These are phyloP conservation scores for Rhipidocladum racemiflorum DNA, from an alignment of 176 grass and related monocot genomes.

Conservation along the genomic window DNA sequence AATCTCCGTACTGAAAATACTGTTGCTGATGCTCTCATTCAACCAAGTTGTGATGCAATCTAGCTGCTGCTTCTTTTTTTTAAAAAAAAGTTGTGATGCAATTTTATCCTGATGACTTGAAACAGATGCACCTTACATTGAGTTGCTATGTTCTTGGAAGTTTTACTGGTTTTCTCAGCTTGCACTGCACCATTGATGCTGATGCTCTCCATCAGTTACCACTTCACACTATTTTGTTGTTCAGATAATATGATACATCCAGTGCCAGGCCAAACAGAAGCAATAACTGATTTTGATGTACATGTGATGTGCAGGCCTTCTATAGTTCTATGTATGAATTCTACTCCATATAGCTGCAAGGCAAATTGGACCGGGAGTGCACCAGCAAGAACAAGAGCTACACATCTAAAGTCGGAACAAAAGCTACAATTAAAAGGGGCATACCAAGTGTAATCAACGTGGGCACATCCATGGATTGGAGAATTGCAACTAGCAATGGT, in stretches of 20 bases:
- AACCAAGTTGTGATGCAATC: too few species aligned
- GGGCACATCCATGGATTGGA: slow-evolving; percentile 11
- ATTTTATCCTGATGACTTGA: neutral
- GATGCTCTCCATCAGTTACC: neutral
- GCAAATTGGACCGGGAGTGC: too few species aligned
- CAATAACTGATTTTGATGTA: neutral
- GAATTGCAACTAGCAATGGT: slow-evolving; percentile 2
- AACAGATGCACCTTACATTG: too few species aligned
- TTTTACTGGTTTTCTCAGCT: neutral
- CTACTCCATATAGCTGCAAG: neutral
- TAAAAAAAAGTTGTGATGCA: too few species aligned
- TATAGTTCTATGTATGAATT: neutral
- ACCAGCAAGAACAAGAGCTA: neutral
- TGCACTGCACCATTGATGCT: neutral
- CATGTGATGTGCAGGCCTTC: neutral
- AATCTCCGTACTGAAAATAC: too few species aligned
- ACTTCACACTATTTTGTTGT: neutral
- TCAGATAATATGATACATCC: neutral
- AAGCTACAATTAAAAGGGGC: neutral
- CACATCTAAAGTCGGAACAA: neutral
- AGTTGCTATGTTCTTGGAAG: neutral
- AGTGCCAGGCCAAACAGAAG: neutral
- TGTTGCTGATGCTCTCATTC: too few species aligned
- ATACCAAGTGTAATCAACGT: slow-evolving; percentile 21
- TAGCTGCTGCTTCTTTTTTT: too few species aligned